Conservation (phyloP, 441 rosid genomes). For the Populus hybrid region DNA sequence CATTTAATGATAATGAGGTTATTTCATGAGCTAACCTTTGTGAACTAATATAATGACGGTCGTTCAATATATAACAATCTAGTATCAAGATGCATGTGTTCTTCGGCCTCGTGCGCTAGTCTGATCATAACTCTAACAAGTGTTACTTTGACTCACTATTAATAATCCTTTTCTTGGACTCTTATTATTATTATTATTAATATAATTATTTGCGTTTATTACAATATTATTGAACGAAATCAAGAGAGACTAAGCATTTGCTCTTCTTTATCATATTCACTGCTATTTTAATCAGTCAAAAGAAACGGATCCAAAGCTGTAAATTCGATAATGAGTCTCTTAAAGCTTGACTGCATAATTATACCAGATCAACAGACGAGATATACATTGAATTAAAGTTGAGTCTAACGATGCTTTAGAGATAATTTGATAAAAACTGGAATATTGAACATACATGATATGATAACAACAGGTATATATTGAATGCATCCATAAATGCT, state of each 20-base stretch:
- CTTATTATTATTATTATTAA: constrained; percentile 7
- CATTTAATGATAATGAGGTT: constrained; percentile 28
- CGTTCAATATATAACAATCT: constrained; percentile 14
- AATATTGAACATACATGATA: background rate
- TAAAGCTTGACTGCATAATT: background rate
- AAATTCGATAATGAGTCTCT: background rate
- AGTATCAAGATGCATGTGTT: constrained; percentile 21
- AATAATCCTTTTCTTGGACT: constrained; percentile 42
- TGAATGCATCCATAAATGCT: background rate
- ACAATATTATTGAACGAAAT: background rate
- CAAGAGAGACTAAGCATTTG: background rate
- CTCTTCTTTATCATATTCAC: background rate
- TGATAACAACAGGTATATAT: background rate
- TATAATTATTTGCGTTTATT: background rate
- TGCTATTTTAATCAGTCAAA: background rate
- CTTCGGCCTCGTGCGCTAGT: constrained; percentile 50
- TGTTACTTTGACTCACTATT: constrained; percentile 49
- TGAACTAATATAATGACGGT: constrained; percentile 23
- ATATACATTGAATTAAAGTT: background rate
- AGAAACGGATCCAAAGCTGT: background rate
- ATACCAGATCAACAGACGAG: background rate
- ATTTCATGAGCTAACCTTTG: constrained; percentile 28
- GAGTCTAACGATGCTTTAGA: background rate
- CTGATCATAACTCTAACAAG: constrained; percentile 34
- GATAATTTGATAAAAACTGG: background rate